Evolutionary conservation across 108 stramenopile species (phyloP).

Genomic region (Aureococcus anophagefferens): DNA sequence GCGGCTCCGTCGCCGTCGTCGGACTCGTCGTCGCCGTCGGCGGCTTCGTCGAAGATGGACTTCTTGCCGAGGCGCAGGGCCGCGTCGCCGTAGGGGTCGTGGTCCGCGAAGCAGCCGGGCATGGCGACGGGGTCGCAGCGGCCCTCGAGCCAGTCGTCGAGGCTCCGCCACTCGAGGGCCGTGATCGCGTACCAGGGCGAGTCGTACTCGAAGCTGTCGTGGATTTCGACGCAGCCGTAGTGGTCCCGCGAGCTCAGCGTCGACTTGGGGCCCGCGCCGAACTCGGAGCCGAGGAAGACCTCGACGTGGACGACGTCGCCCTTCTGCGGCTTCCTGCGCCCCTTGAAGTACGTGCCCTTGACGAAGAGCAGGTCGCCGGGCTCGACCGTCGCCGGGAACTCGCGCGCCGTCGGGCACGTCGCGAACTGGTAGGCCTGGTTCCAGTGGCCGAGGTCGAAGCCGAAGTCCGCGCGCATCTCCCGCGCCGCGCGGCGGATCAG

Average conservation of each 20-base stretch:
- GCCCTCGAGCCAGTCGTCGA: conserved; percentile 19
- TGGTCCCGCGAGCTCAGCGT: conserved; percentile 20
- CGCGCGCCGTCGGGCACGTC: conserved; percentile 6
- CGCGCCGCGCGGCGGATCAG: conserved; percentile 16
- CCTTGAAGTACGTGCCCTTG: conserved; percentile 21
- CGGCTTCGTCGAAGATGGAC: conserved; percentile 4
- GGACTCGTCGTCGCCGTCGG: conserved; percentile 3
- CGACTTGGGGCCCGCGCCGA: neutral
- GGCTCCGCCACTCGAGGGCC: neutral
- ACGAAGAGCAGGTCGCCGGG: conserved; percentile 28
- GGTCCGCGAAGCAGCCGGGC: conserved; percentile 10
- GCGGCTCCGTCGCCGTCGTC: neutral
- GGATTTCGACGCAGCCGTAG: conserved; percentile 14
- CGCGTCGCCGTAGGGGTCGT: neutral
- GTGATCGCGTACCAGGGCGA: conserved; percentile 12
- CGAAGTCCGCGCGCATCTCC: conserved; percentile 24
- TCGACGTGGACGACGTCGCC: conserved; percentile 29
- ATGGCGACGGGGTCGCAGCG: conserved; percentile 6
- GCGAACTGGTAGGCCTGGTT: conserved; percentile 33
- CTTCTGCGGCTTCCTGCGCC: conserved; percentile 16
- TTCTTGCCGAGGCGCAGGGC: conserved; percentile 4
- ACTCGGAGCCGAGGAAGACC: conserved; percentile 20
- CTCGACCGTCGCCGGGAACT: neutral
- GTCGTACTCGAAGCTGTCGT: conserved; percentile 11
- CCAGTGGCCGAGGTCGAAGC: conserved; percentile 23